Conservation (phyloP, 2,329 filamentous ascomycete genomes). For the Amesomyces nigricolor region DNA sequence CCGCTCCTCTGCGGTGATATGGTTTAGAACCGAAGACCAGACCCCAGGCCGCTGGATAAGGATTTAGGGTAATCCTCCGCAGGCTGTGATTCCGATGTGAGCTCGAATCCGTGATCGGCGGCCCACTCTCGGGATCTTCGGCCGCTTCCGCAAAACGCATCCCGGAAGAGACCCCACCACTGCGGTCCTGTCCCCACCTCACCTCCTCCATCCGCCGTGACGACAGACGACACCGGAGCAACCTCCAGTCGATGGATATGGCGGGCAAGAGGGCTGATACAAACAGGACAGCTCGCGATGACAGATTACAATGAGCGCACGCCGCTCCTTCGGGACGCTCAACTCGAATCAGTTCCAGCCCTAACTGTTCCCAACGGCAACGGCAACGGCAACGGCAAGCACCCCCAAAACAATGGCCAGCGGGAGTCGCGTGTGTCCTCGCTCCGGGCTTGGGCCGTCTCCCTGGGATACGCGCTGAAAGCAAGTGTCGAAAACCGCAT, state of each 20-base stretch:
- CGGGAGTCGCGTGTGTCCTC: not conserved
- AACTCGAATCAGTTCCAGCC: not conserved
- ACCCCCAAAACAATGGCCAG: not conserved
- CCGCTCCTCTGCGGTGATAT: no score
- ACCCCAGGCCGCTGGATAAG: no score
- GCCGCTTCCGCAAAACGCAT: no score
- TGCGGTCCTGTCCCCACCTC: no score
- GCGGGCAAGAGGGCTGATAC: no score
- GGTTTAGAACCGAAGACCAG: no score
- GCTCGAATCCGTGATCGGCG: no score
- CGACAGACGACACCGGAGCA: no score
- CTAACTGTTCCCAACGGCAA: not conserved
- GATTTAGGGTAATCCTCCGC: not conserved
- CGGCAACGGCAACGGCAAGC: not conserved
- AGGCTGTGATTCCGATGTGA: not conserved
- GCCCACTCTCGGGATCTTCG: no score
- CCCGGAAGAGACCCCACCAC: no score
- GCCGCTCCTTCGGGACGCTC: not conserved
- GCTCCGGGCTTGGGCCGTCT: not conserved
- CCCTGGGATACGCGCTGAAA: not conserved
- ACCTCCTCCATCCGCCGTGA: no score
- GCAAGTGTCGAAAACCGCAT: constrained; percentile 22
- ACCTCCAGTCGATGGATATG: no score
- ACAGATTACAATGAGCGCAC: constrained; percentile 1
- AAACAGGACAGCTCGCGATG: not conserved